Base-by-base conservation (phyloP, 1,284 basidiomycete species). In the Dichomitus squalens region DNA sequence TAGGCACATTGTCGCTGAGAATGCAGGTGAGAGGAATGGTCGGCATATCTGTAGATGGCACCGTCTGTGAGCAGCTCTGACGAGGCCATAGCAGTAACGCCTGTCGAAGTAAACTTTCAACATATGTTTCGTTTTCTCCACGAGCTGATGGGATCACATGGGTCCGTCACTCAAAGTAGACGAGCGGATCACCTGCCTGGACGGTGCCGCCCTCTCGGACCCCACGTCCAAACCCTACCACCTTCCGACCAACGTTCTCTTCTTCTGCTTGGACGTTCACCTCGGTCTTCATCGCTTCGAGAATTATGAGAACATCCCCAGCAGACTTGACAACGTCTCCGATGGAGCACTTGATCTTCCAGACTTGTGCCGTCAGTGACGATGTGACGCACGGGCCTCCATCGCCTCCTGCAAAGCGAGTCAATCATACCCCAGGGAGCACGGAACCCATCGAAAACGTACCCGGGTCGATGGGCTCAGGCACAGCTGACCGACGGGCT, bases 201-300 rank as follows among this genome's bases (percentile, higher is more conserved):
- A 85, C 81, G 0, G 68, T 61, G 0, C 64, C 70, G 0, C 82
- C 81, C 58, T 79, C 78, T 41, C 63, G 65, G 4, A 82, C 64
- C 2, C 75, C 79, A 11, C 66, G 69, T 0, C 76, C 79, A 9
- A 81, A 68, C 2, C 73, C 73, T 44, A 67, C 68, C 0, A 85
- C 73, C 21, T 58, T 76, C 47, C 75, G 76, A 0, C 83, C 82
- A 3, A 82, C 66, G 53, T 78, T 76, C 23, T 74, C 75, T 21
- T 78, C 75, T 1, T 79, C 80, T 0, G 79, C 78, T 47, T 67
- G 69, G 6, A 86, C 64, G 14, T 75, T 74, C 40, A 86, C 79
- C 67, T 89, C 87, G 5, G 83, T 88, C 73, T 91, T 90, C 88
- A 90, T 90, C 0, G 88, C 87, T 68, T 89, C 86, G 16, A 90